A percentile compares a stretch with the other conserved stretches of the same genome.
Conservation (phyloP, 805 yeast species). For the Grigorovia yakushimaensis region DNA sequence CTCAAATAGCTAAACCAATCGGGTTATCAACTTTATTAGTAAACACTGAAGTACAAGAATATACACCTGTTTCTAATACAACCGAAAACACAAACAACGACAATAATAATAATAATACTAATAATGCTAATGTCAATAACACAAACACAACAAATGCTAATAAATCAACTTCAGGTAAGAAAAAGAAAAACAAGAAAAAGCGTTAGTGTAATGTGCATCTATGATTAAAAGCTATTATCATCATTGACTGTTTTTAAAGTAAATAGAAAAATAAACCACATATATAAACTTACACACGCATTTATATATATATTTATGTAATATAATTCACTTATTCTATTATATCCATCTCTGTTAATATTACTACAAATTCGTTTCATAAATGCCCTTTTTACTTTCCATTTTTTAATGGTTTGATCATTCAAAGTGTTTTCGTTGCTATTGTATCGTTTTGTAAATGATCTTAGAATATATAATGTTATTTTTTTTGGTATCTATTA, state of each 20-base stretch:
- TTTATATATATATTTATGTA: conserved; percentile 1
- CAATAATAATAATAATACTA: neutral
- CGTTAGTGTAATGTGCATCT: conserved; percentile 9
- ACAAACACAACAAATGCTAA: neutral
- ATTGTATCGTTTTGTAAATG: neutral
- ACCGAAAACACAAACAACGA: neutral
- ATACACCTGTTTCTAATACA: conserved; percentile 9
- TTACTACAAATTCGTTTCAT: too few relatives aligned
- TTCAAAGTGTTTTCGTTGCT: neutral
- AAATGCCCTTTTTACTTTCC: too few relatives aligned
- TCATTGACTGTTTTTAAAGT: too few relatives aligned
- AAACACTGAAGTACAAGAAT: conserved; percentile 22
- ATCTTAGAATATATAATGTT: neutral
- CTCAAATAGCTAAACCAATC: conserved; percentile 5
- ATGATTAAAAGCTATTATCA: neutral
- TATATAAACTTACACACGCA: conserved; percentile 1
- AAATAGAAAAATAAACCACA: too few relatives aligned
- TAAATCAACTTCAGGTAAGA: conserved; percentile 15
- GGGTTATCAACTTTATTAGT: conserved; percentile 22
- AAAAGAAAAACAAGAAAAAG: conserved; percentile 23
- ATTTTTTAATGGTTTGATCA: too few relatives aligned
- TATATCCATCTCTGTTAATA: neutral
- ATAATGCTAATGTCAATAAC: conserved; percentile 1
- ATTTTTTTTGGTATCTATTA: neutral
- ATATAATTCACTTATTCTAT: neutral